Evolutionary conservation across 148 eudicot species (phyloP), one percentile per base, ranked within the genome.

Genomic region (Amaranthus hypochondriacus): DNA sequence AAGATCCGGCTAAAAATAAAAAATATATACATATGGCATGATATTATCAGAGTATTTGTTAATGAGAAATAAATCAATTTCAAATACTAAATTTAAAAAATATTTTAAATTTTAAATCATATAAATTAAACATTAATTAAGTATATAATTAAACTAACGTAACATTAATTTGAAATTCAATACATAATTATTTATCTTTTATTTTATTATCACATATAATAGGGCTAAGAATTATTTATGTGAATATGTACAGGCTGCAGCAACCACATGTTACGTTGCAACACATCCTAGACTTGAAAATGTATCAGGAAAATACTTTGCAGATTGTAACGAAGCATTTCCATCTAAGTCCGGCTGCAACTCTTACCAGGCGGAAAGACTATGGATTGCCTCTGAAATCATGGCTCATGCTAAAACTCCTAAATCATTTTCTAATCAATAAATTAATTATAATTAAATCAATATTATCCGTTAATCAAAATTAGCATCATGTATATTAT

Each of bases 231-330:
- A 28, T 28, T 28, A 28, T 28, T 28, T 28, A 28, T 7, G 68
- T 57, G n/a, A 50, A 62, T 18, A 12, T 9, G 11, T 66, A 52
- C 74, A 92, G 96, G 98, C 92, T 2, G 93, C 98, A 48, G 98
- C 98, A 63, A 92, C 98, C 13, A 88, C 90, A 47, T 92, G 95
- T 74, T 92, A 90, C 60, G 91, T 92, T 47, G 97, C 95, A 8
- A 88, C 91, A 4, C 71, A 90, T 64, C 84, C 91, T 0, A 74
- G 75, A 56, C 75, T 90, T 3, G 76, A 5, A 62, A 78, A 75
- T 4, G 79, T 85, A 8, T 84, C 88, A 10, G 97, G 97, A 7
- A 92, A 89, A 75, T 92, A 92, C 67, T 92, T 82, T 28, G 79
- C 86, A 2, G 97, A 92, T 70, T 92, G 97, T 62, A 92, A 92